These are phyloP conservation scores for Macrophomina phaseolina DNA, from an alignment of 2,329 filamentous ascomycete genomes.

Conservation along the genomic window DNA sequence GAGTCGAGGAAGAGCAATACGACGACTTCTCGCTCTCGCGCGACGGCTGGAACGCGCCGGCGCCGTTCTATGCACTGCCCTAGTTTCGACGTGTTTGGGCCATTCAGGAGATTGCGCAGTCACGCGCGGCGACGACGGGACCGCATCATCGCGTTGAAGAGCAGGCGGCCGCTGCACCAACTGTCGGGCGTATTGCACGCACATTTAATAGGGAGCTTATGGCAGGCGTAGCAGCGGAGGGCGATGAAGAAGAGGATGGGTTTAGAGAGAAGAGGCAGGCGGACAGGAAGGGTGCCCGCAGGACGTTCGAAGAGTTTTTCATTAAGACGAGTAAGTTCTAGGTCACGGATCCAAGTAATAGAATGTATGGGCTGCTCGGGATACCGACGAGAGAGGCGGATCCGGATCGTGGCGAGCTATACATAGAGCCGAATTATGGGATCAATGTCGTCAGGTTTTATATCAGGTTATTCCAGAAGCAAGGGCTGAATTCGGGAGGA, in stretches of 20 bases:
- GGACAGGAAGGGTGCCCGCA: neutral
- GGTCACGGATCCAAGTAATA: slow-evolving; percentile 29
- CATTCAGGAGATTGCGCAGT: slow-evolving; percentile 17
- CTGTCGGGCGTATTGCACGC: slow-evolving; percentile 29
- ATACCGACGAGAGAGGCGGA: slow-evolving; percentile 22
- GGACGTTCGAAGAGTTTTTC: slow-evolving; percentile 13
- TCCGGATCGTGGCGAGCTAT: slow-evolving; percentile 16
- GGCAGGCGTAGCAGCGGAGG: slow-evolving; percentile 1
- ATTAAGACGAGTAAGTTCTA: slow-evolving; percentile 24
- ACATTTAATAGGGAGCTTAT: slow-evolving; percentile 28
- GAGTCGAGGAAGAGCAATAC: too few species aligned
- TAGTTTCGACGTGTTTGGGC: slow-evolving; percentile 23
- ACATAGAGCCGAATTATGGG: slow-evolving; percentile 29
- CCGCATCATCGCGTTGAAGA: slow-evolving; percentile 20
- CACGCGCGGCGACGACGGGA: neutral
- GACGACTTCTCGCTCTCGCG: neutral
- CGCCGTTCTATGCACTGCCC: neutral
- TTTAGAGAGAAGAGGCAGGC: neutral
- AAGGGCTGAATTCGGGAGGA: neutral
- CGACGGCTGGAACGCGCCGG: neutral
- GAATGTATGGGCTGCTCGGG: slow-evolving; percentile 30
- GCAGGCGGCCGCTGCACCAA: slow-evolving; percentile 24
- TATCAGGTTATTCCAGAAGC: neutral
- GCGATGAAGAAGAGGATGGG: neutral
- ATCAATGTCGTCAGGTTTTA: neutral